These are phyloP conservation scores for Colletotrichum liriopes DNA, from an alignment of 2,329 filamentous ascomycete species.

Conservation along the genomic window DNA sequence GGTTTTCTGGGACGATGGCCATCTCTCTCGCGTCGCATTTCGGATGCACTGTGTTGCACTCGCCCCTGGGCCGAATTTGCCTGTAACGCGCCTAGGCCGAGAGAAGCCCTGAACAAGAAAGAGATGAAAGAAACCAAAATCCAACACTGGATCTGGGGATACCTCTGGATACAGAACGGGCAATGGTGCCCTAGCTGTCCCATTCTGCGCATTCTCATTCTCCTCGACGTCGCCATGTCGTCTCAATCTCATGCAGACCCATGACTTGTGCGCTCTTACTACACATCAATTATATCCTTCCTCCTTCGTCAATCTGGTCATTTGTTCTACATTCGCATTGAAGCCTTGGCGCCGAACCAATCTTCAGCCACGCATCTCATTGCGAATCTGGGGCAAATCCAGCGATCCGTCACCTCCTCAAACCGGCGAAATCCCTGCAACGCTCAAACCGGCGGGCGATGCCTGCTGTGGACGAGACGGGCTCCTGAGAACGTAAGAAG, in stretches of 20 bases:
- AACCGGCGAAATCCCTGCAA: conserved; percentile 24
- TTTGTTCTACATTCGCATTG: conserved; percentile 19
- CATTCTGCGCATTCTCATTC: not conserved
- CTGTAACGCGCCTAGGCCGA: conserved; percentile 32
- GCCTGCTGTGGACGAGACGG: conserved; percentile 8
- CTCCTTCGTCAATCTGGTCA: conserved; percentile 24
- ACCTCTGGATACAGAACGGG: not conserved
- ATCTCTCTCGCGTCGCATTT: not conserved
- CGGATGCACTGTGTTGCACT: conserved; percentile 35
- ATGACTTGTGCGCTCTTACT: conserved; percentile 5
- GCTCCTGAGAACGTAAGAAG: conserved; percentile 19
- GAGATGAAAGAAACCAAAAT: not conserved
- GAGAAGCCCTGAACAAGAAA: conserved; percentile 9
- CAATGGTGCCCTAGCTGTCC: conserved; percentile 1
- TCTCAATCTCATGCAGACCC: conserved; percentile 21
- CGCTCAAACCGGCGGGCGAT: conserved; percentile 26
- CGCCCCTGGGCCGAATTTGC: conserved; percentile 23
- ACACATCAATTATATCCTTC: not conserved
- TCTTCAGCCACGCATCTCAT: conserved; percentile 10
- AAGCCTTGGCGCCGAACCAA: conserved; percentile 20
- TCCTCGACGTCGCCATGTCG: not conserved
- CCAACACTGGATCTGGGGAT: not conserved
- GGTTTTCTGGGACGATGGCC: conserved; percentile 9
- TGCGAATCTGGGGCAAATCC: conserved; percentile 13
- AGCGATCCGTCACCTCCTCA: not conserved